A percentile compares a stretch with the other conserved stretches of the same genome.
Conservation (phyloP, 805 yeast species). For the Candida peoriensis region DNA sequence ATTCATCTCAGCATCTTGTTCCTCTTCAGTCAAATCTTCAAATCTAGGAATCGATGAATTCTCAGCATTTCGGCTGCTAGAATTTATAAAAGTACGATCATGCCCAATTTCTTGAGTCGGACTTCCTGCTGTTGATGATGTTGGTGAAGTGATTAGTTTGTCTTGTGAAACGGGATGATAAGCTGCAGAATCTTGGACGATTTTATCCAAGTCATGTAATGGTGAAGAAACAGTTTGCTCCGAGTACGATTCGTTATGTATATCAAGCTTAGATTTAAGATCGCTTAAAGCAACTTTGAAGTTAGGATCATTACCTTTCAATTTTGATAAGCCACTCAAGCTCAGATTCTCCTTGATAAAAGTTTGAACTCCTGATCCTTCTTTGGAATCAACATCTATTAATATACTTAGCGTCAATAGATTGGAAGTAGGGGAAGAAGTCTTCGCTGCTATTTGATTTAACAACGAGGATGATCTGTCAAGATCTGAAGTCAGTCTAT, state of each 20-base stretch:
- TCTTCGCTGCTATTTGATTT: background rate
- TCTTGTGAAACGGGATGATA: constrained; percentile 1
- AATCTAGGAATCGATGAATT: constrained; percentile 14
- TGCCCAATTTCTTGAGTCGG: background rate
- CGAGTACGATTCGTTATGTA: too few relatives aligned
- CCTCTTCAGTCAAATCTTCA: constrained; percentile 22
- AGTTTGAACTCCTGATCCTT: constrained; percentile 24
- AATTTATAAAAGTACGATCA: too few relatives aligned
- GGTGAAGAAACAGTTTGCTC: background rate
- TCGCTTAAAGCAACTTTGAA: constrained; percentile 7
- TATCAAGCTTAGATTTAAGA: constrained; percentile 6
- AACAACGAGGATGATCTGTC: background rate
- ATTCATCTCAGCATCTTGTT: constrained; percentile 23
- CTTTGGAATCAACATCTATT: constrained; percentile 26
- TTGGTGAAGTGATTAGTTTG: background rate
- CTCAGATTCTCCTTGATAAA: constrained; percentile 13
- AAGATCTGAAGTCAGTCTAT: constrained; percentile 12
- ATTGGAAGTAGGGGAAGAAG: constrained; percentile 11
- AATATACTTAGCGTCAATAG: constrained; percentile 15
- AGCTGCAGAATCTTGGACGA: too few relatives aligned
- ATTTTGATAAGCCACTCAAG: constrained; percentile 4
- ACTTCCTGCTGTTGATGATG: too few relatives aligned
- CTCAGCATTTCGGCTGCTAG: background rate
- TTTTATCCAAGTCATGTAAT: too few relatives aligned
- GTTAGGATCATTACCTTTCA: constrained; percentile 15